phyloP scores from a whole-genome alignment of 805 yeast genomes.

The Ogataea paradorogensis region DNA sequence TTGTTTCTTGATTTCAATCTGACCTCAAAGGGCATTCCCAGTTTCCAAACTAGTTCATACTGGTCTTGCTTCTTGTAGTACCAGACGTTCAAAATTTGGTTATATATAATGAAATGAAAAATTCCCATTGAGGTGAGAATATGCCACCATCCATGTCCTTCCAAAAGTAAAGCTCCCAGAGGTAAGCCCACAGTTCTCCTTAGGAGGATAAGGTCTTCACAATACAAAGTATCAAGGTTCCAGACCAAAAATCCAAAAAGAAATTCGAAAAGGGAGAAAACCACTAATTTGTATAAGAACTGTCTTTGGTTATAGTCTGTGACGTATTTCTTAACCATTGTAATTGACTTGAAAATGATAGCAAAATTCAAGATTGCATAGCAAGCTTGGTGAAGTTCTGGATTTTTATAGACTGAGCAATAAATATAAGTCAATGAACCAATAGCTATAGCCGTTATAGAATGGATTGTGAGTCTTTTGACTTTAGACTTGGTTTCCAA shows the following conservation, averaged over 20 bases:
- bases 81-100: conserved; percentile 68
- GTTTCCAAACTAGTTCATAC: conserved; percentile 54
- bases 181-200: conserved; percentile 75
- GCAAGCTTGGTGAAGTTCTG: conserved; percentile 81
- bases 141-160: conserved; percentile 97
- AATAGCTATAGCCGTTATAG: conserved; percentile 14
- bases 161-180: conserved; percentile 68
- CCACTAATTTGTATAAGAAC: conserved; percentile 55
- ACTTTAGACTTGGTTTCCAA: conserved; percentile 16
- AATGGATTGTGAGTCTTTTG: conserved; percentile 14
- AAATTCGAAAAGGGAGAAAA: conserved; percentile 59
- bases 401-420: conserved; percentile 56
- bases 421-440: conserved; percentile 41
- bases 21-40: conserved; percentile 55
- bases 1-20: conserved; percentile 14
- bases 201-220: conserved; percentile 53
- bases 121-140: conserved; percentile 77
- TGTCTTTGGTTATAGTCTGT: conserved; percentile 42
- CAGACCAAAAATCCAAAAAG: conserved; percentile 72
- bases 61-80: conserved; percentile 49
- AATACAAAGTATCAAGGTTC: conserved; percentile 81
- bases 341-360: conserved; percentile 57
- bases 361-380: conserved; percentile 70
- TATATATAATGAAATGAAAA: conserved; percentile 72
- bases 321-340: conserved; percentile 52